Evolutionary conservation across 2,329 filamentous ascomycete species (phyloP), one percentile per base, ranked within the genome.

Genomic region (Pyrenochaeta sp.): DNA sequence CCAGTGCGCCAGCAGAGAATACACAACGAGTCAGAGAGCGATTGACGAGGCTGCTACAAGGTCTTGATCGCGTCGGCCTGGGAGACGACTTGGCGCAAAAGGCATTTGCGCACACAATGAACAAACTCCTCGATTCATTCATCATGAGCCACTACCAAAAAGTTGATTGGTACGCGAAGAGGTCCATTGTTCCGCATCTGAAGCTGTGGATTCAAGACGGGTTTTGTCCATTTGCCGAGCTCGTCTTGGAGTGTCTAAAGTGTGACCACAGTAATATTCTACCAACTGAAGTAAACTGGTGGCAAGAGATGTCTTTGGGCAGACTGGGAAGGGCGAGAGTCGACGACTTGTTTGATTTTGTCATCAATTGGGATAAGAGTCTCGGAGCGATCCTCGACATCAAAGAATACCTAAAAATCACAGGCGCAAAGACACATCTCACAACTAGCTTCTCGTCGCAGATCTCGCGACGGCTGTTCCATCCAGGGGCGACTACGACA

Each of bases 271-370:
- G 55, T 31, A 58, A 38, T 20, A 53, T 69, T 23, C 41, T 62
- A 23, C 47, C 61, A 7, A 53, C 56, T 10, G 66, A 89, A 47
- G 76, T 88, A 28, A 80, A 85, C 52, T 83, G 82, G 50, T 90
- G 87, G 81, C 86, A 87, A 62, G 83, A 87, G 27, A 85, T 87
- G 58, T 86, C 86, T 11, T 69, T 89, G 30, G 82, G 81, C 3
- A 81, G 86, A 30, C 77, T 93, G 11, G 88, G 88, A 2, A 79
- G 82, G 13, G 75, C 88, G 34, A 81, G 89, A 29, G 88, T 87
- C 31, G 77, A 81, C 6, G 85, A 90, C 61, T 75, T 94, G 7
- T 93, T 91, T 60, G 87, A 92, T 61, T 91, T 93, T 61, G 85
- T 91, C 31, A 79, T 88, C 44, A 78, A 81, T 43, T 94, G 89